phyloP scores from a whole-genome alignment of 345 rosid species.

The Populus ilicifolia region DNA sequence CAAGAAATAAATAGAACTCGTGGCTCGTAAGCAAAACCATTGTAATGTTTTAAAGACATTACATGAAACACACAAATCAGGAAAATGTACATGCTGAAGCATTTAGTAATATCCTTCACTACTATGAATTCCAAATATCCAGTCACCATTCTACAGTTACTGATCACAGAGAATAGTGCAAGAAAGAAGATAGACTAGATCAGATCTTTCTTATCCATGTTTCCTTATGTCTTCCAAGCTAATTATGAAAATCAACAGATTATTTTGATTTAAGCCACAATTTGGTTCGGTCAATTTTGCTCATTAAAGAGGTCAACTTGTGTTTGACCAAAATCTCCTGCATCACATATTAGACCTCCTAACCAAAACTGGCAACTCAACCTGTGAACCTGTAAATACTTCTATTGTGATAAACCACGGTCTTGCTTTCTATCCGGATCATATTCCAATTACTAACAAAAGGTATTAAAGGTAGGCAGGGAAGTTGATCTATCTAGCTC shows the following conservation, averaged over 20 bases:
- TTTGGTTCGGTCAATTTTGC: background rate
- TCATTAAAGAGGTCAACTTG: background rate
- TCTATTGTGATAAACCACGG: background rate
- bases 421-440: background rate
- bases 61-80: background rate
- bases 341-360: background rate
- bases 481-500: no score
- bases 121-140: background rate
- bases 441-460: background rate
- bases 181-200: background rate
- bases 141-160: background rate
- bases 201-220: background rate
- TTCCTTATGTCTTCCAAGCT: background rate
- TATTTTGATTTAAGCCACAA: background rate
- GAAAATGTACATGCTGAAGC: background rate
- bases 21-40: background rate
- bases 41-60: no score
- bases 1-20: no score
- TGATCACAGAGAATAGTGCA: background rate
- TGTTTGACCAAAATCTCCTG: no score
- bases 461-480: background rate
- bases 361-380: background rate
- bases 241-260: background rate
- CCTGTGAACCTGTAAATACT: background rate
- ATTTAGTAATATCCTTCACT: background rate